Evolutionary conservation across 257 asterid species (phyloP), one percentile per base, ranked within the genome.

Genomic region (Echium plantagineum): DNA sequence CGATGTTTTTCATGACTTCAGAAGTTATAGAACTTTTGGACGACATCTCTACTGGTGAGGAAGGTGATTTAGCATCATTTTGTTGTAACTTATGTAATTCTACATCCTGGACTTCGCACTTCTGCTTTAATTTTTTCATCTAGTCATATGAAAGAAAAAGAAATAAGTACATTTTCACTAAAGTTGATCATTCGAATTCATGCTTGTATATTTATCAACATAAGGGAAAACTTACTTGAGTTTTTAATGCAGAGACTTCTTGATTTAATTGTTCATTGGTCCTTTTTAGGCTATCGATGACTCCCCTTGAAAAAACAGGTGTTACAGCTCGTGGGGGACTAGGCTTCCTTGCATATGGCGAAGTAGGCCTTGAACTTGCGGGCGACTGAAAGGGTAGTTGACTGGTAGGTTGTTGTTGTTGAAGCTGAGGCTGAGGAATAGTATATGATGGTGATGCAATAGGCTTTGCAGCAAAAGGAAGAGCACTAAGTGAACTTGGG

Each of bases 401-500:
- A 31, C 0, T 7, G 9, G 3, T 31, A 55, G 77, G 19, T 51
- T 73, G 90, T n/a, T 68, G 17, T 49, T 69, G n/a, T n/a, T n/a
- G n/a, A n/a, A n/a, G n/a, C n/a, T 69, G 88, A 30, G 73, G 71
- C 24, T 60, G 84, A 3, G 65, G 79, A 53, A 46, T 73, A 54
- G 67, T 63, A 55, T 61, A 77, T 57, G 90, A 78, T 17, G 79
- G 13, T 38, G 80, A 58, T 3, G 82, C 76, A 21, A 54, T 60
- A 24, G 71, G 84, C 73, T 81, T 93, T 63, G 84, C 73, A 49
- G 95, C 97, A 69, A 66, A 64, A 20, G 84, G 98, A 65, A 89
- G 83, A 49, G 95, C 95, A 59, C 98, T 86, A 13, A 93, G 90
- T 21, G 98, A 89, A 73, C 95, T 86, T 0, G 98, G 97, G 71